Evolutionary conservation across 1,284 basidiomycete species (phyloP).

Genomic region (Microbotryum scabiosae): DNA sequence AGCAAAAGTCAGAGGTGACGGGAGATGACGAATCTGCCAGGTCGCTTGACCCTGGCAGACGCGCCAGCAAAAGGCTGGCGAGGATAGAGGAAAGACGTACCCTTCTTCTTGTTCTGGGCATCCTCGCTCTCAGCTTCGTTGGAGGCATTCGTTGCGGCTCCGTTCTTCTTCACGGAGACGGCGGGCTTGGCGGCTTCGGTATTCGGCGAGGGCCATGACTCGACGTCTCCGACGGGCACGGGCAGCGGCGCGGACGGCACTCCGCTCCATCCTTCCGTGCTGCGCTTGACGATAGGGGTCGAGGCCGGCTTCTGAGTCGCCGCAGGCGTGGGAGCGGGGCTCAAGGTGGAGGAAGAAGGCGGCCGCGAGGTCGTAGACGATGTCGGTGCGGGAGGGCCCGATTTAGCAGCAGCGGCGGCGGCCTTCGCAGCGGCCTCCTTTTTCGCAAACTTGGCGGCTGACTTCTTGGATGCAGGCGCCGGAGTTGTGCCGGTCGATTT

Average conservation of each 20-base stretch:
- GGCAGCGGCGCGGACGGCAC: conserved; percentile 1
- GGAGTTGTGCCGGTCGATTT: conserved; percentile 3
- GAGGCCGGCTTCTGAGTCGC: not conserved
- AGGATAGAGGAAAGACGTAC: conserved; percentile 2
- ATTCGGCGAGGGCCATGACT: conserved; percentile 21
- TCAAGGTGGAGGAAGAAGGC: not conserved
- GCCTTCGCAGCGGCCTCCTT: not conserved
- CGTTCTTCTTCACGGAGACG: not conserved
- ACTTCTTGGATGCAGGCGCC: not conserved
- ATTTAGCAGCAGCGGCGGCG: not conserved
- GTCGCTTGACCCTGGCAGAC: too few species aligned
- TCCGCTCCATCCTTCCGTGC: conserved; percentile 1
- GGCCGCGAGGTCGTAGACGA: not conserved
- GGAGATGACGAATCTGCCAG: too few species aligned
- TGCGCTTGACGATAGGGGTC: not conserved
- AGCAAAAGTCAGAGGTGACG: not conserved
- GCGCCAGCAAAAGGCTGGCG: too few species aligned
- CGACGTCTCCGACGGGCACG: conserved; percentile 17
- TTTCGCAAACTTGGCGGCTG: not conserved
- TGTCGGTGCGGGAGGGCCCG: not conserved
- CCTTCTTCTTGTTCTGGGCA: conserved; percentile 25
- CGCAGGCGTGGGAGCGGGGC: not conserved
- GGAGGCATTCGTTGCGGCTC: not conserved
- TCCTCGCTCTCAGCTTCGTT: not conserved
- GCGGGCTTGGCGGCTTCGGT: not conserved